Evolutionary conservation across 768 basidiomycete species (phyloP).

Genomic region (Tulasnella sp.): DNA sequence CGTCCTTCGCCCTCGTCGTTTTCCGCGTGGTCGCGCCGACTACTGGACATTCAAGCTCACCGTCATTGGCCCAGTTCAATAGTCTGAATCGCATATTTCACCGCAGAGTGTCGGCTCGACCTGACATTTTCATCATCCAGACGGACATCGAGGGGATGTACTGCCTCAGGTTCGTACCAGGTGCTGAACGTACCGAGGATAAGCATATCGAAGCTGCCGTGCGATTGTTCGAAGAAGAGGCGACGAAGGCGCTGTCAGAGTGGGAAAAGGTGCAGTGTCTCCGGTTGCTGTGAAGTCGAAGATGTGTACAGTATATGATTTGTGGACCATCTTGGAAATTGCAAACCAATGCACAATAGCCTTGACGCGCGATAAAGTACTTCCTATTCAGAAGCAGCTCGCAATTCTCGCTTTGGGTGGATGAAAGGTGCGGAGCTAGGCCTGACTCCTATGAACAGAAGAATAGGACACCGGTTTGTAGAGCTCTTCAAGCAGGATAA

Average conservation of each 20-base stretch:
- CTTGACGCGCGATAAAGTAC: too few species aligned
- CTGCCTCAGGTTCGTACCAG: constrained; percentile 70
- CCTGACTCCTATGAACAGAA: too few species aligned
- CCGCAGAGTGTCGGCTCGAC: constrained; percentile 41
- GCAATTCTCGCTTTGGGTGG: too few species aligned
- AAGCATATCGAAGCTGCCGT: constrained; percentile 52
- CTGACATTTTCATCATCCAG: constrained; percentile 65
- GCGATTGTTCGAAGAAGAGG: constrained; percentile 46
- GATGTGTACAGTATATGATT: too few species aligned
- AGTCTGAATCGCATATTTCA: constrained; percentile 55
- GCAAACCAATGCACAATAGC: too few species aligned
- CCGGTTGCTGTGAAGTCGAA: too few species aligned
- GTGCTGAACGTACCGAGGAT: constrained; percentile 53
- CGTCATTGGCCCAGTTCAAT: constrained; percentile 39
- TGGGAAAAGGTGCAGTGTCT: too few species aligned
- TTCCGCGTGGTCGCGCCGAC: constrained; percentile 48
- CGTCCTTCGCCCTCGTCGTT: constrained; percentile 62
- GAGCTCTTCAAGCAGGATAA: too few species aligned
- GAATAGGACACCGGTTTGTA: too few species aligned
- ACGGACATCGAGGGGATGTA: constrained; percentile 61
- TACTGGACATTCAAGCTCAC: constrained; percentile 2
- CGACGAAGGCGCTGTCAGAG: constrained; percentile 32
- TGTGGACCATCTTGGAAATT: too few species aligned
- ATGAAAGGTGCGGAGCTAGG: too few species aligned
- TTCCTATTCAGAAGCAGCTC: too few species aligned